Conservation (phyloP, 2,329 filamentous ascomycete species). For the Xylariaceae sp. region DNA sequence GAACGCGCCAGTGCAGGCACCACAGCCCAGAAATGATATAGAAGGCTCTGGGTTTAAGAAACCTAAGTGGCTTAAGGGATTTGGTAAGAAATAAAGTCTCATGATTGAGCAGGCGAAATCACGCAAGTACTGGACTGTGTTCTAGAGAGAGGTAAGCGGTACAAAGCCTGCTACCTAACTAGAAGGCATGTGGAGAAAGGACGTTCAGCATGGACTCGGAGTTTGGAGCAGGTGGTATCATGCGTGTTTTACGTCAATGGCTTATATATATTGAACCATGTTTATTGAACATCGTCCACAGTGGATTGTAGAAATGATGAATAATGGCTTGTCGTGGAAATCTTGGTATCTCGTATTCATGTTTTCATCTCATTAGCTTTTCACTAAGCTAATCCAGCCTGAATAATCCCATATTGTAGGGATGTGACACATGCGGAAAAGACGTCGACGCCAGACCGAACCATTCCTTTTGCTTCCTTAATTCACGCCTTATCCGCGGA, state of each 20-base stretch:
- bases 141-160: background rate
- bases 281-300: slow-evolving; percentile 1
- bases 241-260: slow-evolving; percentile 1
- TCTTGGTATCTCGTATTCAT: slow-evolving; percentile 32
- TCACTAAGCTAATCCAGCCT: slow-evolving; percentile 17
- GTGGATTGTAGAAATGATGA: slow-evolving; percentile 14
- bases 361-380: slow-evolving; percentile 32
- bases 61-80: slow-evolving; percentile 76
- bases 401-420: slow-evolving; percentile 24
- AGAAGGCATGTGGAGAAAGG: no score
- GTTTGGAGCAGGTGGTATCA: slow-evolving; percentile 13
- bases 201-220: slow-evolving; percentile 21
- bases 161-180: no score
- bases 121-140: background rate
- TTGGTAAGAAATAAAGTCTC: slow-evolving; percentile 69
- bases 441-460: slow-evolving; percentile 35
- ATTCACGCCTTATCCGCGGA: slow-evolving; percentile 23
- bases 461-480: slow-evolving; percentile 27
- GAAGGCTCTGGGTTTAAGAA: slow-evolving; percentile 44
- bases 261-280: background rate
- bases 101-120: background rate
- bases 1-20: slow-evolving; percentile 5
- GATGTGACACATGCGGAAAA: slow-evolving; percentile 34
- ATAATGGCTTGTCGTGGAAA: slow-evolving; percentile 23
- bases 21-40: slow-evolving; percentile 30